Conservation (phyloP, 2,329 filamentous ascomycete genomes). For the Thielaviopsis musarum region DNA sequence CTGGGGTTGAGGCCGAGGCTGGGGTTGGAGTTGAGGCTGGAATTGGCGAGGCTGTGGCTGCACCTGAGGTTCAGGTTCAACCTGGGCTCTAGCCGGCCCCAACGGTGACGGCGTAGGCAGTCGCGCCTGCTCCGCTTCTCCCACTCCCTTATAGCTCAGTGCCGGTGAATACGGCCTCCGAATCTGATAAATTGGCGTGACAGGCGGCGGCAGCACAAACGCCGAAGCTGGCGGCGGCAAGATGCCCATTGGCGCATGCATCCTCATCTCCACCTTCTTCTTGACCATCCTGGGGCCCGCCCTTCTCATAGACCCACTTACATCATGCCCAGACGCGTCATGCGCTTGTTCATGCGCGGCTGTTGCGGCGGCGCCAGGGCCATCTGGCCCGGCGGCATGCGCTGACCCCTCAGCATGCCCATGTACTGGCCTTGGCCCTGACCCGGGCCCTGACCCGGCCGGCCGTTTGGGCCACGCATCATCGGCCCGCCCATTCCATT, state of each 20-base stretch:
- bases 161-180: not conserved
- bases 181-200: not conserved
- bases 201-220: not conserved
- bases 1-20: not conserved
- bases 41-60: not conserved
- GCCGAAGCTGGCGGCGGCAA: not conserved
- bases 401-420: slow-evolving; percentile 13
- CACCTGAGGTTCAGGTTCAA: not conserved
- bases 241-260: not conserved
- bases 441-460: slow-evolving; percentile 9
- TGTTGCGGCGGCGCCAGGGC: slow-evolving; percentile 19
- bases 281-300: not conserved
- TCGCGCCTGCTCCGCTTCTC: not conserved
- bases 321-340: slow-evolving; percentile 44
- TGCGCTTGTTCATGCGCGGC: slow-evolving; percentile 41
- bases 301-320: slow-evolving; percentile 15
- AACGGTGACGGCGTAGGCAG: not conserved
- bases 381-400: slow-evolving; percentile 19
- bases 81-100: not conserved
- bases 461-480: slow-evolving; percentile 5
- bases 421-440: slow-evolving; percentile 11
- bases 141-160: not conserved
- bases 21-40: not conserved
- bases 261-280: not conserved
- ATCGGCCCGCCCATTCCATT: slow-evolving; percentile 5